A percentile compares a stretch with the other conserved stretches of the same genome.
phyloP scores from a whole-genome alignment of 257 asterid species.

The Solanum pimpinellifolium region DNA sequence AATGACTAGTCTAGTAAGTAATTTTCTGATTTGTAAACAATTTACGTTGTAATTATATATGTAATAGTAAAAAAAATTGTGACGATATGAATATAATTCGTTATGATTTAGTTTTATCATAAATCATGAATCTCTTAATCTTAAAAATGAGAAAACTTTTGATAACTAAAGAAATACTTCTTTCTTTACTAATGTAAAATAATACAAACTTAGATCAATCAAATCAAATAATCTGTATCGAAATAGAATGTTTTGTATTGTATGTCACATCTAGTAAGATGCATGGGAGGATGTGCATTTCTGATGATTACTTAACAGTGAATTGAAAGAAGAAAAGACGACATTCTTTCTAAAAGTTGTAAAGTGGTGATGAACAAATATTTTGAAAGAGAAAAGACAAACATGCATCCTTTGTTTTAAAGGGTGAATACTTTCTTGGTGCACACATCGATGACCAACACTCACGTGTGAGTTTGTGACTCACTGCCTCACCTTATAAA shows the following conservation, averaged over 20 bases:
- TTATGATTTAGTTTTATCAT: accelerated
- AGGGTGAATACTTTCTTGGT: not conserved
- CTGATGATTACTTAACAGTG: not conserved
- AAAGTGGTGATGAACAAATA: constrained; percentile 5
- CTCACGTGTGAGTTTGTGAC: constrained; percentile 2
- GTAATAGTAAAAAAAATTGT: not conserved
- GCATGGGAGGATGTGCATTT: constrained; percentile 21
- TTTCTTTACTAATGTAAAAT: accelerated
- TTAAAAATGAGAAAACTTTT: not conserved
- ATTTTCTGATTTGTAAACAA: not conserved
- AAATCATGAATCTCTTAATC: not conserved
- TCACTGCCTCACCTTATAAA: not conserved
- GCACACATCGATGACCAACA: not conserved
- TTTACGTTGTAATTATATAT: not conserved
- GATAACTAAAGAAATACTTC: not conserved
- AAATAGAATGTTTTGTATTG: not conserved
- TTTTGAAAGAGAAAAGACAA: not conserved
- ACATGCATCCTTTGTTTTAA: not conserved
- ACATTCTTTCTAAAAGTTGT: constrained; percentile 15
- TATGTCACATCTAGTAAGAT: constrained; percentile 7
- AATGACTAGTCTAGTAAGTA: not conserved
- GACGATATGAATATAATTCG: not conserved
- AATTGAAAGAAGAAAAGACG: not conserved
- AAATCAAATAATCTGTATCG: too few relatives aligned
- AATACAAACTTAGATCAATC: accelerated